These are phyloP conservation scores for Gaertneriomyces semiglobifer DNA, from an alignment of 192 early-diverging fungal genomes.

Conservation along the genomic window DNA sequence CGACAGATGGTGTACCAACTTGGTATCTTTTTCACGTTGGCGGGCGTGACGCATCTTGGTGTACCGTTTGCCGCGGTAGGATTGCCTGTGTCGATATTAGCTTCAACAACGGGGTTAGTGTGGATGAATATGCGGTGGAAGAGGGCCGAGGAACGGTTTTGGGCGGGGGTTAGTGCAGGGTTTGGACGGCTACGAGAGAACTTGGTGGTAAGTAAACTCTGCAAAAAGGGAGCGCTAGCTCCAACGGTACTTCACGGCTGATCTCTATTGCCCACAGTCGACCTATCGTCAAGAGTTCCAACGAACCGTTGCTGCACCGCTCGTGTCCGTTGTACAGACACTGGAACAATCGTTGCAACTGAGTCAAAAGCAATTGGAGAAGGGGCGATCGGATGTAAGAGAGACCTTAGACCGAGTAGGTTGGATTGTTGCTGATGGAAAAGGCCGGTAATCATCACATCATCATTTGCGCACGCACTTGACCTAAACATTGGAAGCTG, in stretches of 20 bases:
- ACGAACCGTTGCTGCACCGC: slow-evolving; percentile 34
- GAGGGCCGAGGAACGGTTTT: slow-evolving; percentile 25
- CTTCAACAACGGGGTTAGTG: slow-evolving; percentile 22
- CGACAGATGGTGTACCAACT: slow-evolving; percentile 36
- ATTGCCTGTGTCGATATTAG: background rate
- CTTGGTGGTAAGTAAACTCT: slow-evolving; percentile 28
- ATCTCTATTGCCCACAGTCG: slow-evolving; percentile 9
- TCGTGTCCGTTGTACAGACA: slow-evolving; percentile 29
- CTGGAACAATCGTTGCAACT: slow-evolving; percentile 27
- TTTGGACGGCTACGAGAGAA: slow-evolving; percentile 37
- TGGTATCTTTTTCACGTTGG: slow-evolving; percentile 19
- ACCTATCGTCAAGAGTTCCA: slow-evolving; percentile 39
- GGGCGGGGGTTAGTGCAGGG: slow-evolving; percentile 27
- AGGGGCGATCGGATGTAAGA: background rate
- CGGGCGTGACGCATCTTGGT: slow-evolving; percentile 33
- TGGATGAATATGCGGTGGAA: slow-evolving; percentile 37
- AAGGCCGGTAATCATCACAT: too few relatives aligned
- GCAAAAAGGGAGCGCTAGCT: background rate
- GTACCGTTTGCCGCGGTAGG: slow-evolving; percentile 25
- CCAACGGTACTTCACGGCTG: background rate
- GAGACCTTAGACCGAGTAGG: background rate
- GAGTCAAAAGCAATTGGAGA: slow-evolving; percentile 1
- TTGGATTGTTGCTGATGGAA: too few relatives aligned
- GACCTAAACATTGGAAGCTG: too few relatives aligned
- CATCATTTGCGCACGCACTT: too few relatives aligned